Percentiles rank a stretch among this genome's conserved stretches.
Conservation (phyloP, 306 rosid genomes). For the Carpinus viminea region DNA sequence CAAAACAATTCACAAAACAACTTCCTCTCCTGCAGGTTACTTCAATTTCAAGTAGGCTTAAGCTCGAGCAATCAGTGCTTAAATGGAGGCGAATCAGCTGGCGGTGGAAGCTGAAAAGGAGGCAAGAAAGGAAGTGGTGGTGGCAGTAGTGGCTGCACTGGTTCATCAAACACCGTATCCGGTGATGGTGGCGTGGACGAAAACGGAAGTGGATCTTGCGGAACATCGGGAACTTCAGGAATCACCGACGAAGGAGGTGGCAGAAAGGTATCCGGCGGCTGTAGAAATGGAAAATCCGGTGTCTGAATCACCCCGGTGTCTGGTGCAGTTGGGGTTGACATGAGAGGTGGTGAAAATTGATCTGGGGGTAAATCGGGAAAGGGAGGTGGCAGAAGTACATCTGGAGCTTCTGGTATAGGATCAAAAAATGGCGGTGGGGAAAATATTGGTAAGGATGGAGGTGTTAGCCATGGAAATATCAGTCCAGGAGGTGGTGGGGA, state of each 20-base stretch:
- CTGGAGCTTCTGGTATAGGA: slow-evolving; percentile 24
- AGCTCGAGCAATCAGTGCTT: background rate
- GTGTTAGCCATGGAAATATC: slow-evolving; percentile 46
- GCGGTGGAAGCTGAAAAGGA: slow-evolving; percentile 20
- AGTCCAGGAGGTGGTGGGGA: slow-evolving; percentile 46
- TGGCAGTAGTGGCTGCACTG: slow-evolving; percentile 26
- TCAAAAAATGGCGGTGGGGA: slow-evolving; percentile 14
- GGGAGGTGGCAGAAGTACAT: slow-evolving; percentile 41
- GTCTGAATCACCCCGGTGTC: slow-evolving; percentile 27
- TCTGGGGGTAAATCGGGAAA: slow-evolving; percentile 33
- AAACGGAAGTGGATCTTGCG: slow-evolving; percentile 46
- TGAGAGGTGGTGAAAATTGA: slow-evolving; percentile 37
- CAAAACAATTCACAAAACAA: background rate
- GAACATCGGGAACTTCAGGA: slow-evolving; percentile 42
- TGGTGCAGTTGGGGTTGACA: slow-evolving; percentile 44
- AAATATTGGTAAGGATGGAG: slow-evolving; percentile 29
- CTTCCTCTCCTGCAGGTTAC: background rate
- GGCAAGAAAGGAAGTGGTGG: slow-evolving; percentile 32
- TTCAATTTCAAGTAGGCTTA: background rate
- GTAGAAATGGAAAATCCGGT: slow-evolving; percentile 33
- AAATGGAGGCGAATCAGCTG: slow-evolving; percentile 25
- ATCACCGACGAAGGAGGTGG: slow-evolving; percentile 45
- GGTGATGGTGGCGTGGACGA: slow-evolving; percentile 40
- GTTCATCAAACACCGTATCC: slow-evolving; percentile 28
- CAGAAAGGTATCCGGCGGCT: slow-evolving; percentile 35